Percentiles rank a stretch among this genome's conserved stretches.
Evolutionary conservation across 352 stramenopile genomes (phyloP).

Genomic region (Ophiocytium majus): DNA sequence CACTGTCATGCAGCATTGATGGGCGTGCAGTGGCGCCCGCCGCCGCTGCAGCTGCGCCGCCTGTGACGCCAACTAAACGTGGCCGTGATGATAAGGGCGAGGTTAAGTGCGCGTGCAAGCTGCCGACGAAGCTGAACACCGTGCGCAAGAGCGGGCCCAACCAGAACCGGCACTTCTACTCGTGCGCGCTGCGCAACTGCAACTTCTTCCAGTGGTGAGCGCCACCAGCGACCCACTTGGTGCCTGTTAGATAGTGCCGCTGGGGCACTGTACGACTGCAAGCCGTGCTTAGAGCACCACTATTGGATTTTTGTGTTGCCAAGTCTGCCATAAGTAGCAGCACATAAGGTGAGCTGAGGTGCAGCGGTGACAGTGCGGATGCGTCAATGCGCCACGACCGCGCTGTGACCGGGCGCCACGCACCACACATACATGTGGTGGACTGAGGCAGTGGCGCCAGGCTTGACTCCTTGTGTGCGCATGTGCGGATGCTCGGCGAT

Average conservation of each 20-base stretch:
- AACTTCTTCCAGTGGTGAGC: slow-evolving; percentile 37
- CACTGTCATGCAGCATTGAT: slow-evolving; percentile 35
- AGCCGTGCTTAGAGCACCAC: no score
- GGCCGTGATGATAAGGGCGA: background rate
- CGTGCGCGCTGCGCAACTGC: slow-evolving; percentile 33
- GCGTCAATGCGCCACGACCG: background rate
- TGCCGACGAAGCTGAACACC: slow-evolving; percentile 24
- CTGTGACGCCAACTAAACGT: background rate
- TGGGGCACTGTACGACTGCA: no score
- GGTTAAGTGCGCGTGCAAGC: slow-evolving; percentile 31
- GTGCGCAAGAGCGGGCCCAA: slow-evolving; percentile 44
- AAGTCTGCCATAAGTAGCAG: no score
- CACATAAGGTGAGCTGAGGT: no score
- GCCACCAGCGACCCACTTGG: no score
- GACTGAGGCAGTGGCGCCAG: no score
- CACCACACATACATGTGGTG: slow-evolving; percentile 25
- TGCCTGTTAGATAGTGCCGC: no score
- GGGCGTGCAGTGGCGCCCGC: slow-evolving; percentile 15
- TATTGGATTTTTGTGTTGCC: no score
- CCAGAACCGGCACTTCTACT: slow-evolving; percentile 46
- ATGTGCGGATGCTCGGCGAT: no score
- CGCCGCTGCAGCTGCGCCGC: background rate
- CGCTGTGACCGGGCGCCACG: background rate
- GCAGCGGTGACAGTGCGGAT: no score
- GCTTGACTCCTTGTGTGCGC: no score